Base-by-base conservation (phyloP, 441 rosid species). In the Populus trichocarpa region DNA sequence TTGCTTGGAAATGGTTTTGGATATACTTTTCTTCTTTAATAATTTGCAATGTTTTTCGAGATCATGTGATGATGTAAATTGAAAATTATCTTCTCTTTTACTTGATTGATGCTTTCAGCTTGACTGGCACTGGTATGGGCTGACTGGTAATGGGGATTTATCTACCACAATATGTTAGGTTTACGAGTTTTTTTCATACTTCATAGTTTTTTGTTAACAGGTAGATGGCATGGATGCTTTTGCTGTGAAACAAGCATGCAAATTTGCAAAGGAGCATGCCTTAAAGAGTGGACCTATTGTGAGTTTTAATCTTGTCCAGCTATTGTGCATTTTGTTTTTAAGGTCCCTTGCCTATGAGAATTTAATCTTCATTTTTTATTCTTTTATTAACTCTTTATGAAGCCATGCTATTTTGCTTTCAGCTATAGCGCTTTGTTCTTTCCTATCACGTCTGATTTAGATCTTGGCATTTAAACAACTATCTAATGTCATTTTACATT, bases 161-260 rank as follows among this genome's bases (percentile, higher is more conserved):
- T 53, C 61, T 53, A 16, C 61, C 61, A 53, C 22, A 53, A 16
- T 18, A 5, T 53, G n/a, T 53, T 53, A 53, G 23, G 35, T 12
- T 32, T 46, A 7, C 22, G n/a, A 63, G 22, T 42, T 63, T 67
- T 28, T 40, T 75, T 26, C 18, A 40, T 40, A 0, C 23, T 11
- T 32, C 25, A 72, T 1, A 25, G 33, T 57, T 46, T 75, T 74
- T 74, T 77, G 32, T 36, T 78, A 53, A 42, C 84, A 96, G 98
- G 98, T 96, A 75, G 99, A 92, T 84, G 99, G 98, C 75, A 96
- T 96, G 99, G 99, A 96, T 88, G 96, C 81, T 50, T 79, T 96
- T 65, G 97, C 97, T 73, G 99, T 96, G 85, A 96, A 96, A 76
- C 97, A 96, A 82, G 98, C 97, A 7, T 96, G 98, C 88, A 90